phyloP scores from a whole-genome alignment of 768 basidiomycete genomes.

The Macrolepiota albuminosa region DNA sequence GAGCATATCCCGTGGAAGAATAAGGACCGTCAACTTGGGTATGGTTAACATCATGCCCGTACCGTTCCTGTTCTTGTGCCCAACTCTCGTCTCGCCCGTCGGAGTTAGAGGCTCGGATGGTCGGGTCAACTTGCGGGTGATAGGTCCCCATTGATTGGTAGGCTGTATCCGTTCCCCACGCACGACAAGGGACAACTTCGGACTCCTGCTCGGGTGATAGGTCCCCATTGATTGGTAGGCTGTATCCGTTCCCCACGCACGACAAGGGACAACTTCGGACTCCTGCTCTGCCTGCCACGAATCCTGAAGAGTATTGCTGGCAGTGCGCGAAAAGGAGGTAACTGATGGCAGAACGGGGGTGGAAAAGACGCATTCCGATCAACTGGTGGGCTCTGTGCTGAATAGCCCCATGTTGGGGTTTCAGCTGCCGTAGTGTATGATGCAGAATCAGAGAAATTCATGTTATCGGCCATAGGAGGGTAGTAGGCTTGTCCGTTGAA shows the following conservation, averaged over 20 bases:
- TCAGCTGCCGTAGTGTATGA: slow-evolving; percentile 38
- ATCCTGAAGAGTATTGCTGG: slow-evolving; percentile 19
- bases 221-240: slow-evolving; percentile 29
- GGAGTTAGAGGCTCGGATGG: slow-evolving; percentile 30
- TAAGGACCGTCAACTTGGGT: slow-evolving; percentile 26
- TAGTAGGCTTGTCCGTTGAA: slow-evolving; percentile 43
- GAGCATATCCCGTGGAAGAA: slow-evolving; percentile 20
- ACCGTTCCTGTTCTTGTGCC: slow-evolving; percentile 18
- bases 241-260: slow-evolving; percentile 42
- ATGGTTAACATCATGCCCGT: slow-evolving; percentile 25
- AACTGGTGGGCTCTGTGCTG: slow-evolving; percentile 30
- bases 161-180: slow-evolving; percentile 40
- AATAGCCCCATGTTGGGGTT: slow-evolving; percentile 54
- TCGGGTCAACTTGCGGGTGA: slow-evolving; percentile 34
- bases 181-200: slow-evolving; percentile 40
- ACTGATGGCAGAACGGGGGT: slow-evolving; percentile 51
- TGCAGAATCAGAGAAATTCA: slow-evolving; percentile 35
- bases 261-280: slow-evolving; percentile 37
- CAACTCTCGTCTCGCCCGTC: slow-evolving; percentile 35
- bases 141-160: slow-evolving; percentile 29
- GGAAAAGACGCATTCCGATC: slow-evolving; percentile 45
- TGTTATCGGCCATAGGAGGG: slow-evolving; percentile 35
- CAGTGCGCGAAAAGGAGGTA: slow-evolving; percentile 42
- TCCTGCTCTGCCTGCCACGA: slow-evolving; percentile 26
- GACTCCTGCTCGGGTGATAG: slow-evolving; percentile 24